phyloP scores from a whole-genome alignment of 371 early-diverging fungal genomes.

The Apophysomyces ossiformis region DNA sequence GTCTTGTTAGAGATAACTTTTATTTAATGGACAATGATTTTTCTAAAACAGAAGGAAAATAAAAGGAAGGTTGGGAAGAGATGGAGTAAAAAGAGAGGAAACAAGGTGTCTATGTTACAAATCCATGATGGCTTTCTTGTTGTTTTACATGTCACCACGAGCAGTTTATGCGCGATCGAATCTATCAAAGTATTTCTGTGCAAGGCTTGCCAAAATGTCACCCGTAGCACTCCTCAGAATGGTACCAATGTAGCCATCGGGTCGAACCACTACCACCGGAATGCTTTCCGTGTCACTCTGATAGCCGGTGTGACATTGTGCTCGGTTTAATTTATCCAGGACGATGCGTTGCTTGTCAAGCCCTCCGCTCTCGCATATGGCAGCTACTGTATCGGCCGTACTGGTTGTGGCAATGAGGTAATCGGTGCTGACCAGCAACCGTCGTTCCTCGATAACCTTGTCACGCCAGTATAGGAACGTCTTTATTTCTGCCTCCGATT shows the following conservation, averaged over 20 bases:
- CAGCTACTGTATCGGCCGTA: conserved; percentile 32
- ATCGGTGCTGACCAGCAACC: not conserved
- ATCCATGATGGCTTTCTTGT: not conserved
- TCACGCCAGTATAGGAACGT: conserved; percentile 12
- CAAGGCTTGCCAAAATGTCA: not conserved
- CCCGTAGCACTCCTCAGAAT: conserved; percentile 21
- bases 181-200: conserved; percentile 4
- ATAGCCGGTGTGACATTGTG: conserved; percentile 47
- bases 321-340: conserved; percentile 47
- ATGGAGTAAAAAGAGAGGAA: not conserved
- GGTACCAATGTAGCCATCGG: conserved; percentile 47
- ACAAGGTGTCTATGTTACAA: not conserved
- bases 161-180: not conserved
- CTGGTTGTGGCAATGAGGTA: conserved; percentile 35
- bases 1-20: no score
- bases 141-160: no score
- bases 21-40: no score
- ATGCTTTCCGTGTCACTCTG: conserved; percentile 11
- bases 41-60: no score
- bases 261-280: conserved; percentile 40
- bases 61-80: no score
- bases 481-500: conserved; percentile 18
- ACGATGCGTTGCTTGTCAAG: conserved; percentile 28
- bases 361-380: conserved; percentile 8
- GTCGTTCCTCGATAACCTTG: not conserved